Evolutionary conservation across 2,329 filamentous ascomycete species (phyloP), one percentile per base, ranked within the genome.

Genomic region (Trichoderma afroharzianum): DNA sequence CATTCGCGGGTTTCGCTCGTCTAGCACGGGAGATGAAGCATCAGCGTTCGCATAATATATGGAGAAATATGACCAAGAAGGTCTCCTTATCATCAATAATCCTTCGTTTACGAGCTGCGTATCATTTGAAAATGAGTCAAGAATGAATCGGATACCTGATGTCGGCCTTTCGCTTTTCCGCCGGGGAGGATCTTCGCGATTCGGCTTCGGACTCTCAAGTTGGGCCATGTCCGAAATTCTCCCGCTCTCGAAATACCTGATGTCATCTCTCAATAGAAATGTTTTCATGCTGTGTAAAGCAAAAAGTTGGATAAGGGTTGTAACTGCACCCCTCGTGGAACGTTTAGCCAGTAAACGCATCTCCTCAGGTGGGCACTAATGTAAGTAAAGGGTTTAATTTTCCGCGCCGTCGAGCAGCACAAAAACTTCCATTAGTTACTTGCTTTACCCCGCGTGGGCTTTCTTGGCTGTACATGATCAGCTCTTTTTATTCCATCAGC

Each of bases 51-150:
- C 55, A 33, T 6, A 2, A 59, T 12, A 5, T 9, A 4, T 12
- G 28, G 4, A 12, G 18, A n/a, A 12, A 5, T 7, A 32, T 21
- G 18, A 6, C 1, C 18, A 33, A 32, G 3, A 12, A 12, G 2
- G 28, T 32, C 28, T 14, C 0, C 28, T 12, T 12, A 33, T 0
- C 4, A n/a, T 3, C 0, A 7, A 33, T 6, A 4, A 32, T 3
- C 9, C 1, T n/a, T 15, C 5, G 5, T 21, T 12, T 4, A 21
- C n/a, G 5, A 21, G 47, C 5, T 14, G n/a, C 21, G 4, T 21
- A 58, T 14, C 2, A n/a, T 8, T 32, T 11, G 18, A 5, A 32
- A n/a, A 6, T 1, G 21, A n/a, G 14, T 26, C 12, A 15, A 9
- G 21, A 32, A 26, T 21, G n/a, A 50, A 15, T 9, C 6, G 9